Percentiles rank a stretch among this genome's conserved stretches.
phyloP scores from a whole-genome alignment of 1,284 basidiomycete genomes.

The Xerocomus nothofagi region DNA sequence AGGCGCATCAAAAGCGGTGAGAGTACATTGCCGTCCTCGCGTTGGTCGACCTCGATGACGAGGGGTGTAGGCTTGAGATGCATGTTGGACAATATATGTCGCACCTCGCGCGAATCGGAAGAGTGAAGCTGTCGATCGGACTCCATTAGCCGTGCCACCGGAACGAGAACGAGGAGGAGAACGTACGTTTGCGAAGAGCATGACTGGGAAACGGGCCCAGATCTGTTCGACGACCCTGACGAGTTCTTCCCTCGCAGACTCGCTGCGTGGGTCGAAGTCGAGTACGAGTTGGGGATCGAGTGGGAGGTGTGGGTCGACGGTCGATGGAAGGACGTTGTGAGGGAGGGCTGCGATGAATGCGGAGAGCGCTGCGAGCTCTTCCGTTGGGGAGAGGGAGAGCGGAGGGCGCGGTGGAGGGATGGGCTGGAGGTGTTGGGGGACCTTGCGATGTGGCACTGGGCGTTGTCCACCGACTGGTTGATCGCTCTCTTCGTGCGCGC shows the following conservation, averaged over 20 bases:
- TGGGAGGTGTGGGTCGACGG: conserved; percentile 61
- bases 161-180: background rate
- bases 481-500: conserved; percentile 16
- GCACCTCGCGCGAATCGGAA: conserved; percentile 65
- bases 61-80: conserved; percentile 66
- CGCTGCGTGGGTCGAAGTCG: conserved; percentile 75
- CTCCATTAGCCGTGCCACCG: background rate
- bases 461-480: conserved; percentile 2
- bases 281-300: conserved; percentile 80
- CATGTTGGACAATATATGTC: conserved; percentile 57
- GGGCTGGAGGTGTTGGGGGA: conserved; percentile 18
- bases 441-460: conserved; percentile 33
- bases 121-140: conserved; percentile 51
- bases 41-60: conserved; percentile 72
- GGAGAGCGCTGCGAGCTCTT: conserved; percentile 80
- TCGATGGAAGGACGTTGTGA: conserved; percentile 73
- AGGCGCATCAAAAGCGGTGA: conserved; percentile 54
- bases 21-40: conserved; percentile 50
- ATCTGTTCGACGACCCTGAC: conserved; percentile 55
- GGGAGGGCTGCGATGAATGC: conserved; percentile 77
- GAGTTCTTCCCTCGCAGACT: conserved; percentile 57
- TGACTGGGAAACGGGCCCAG: conserved; percentile 75
- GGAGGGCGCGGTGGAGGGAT: conserved; percentile 35
- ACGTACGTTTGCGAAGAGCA: conserved; percentile 75
- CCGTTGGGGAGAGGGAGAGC: conserved; percentile 48